Percentiles rank a stretch among this genome's conserved stretches.
Conservation (phyloP, 2,329 filamentous ascomycete genomes). For the Colletotrichum australisinense region DNA sequence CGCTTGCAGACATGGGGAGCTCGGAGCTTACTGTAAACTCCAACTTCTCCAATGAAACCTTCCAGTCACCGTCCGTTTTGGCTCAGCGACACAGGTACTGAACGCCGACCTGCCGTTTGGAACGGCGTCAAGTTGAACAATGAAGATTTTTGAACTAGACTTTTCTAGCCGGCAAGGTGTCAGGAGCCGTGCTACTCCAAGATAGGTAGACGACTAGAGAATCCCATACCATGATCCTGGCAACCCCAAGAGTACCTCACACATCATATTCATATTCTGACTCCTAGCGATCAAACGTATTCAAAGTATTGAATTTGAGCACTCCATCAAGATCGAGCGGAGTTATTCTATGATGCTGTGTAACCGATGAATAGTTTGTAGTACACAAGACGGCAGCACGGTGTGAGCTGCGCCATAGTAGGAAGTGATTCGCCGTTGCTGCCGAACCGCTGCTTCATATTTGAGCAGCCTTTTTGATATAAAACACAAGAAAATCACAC, state of each 20-base stretch:
- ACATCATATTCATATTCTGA: neutral
- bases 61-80: neutral
- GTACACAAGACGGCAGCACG: conserved; percentile 9
- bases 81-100: neutral
- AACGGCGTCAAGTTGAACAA: neutral
- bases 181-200: neutral
- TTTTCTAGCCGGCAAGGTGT: neutral
- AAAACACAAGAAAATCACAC: neutral
- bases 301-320: neutral
- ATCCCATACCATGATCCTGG: neutral
- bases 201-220: too few relatives aligned
- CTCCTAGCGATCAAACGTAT: neutral
- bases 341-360: conserved; percentile 22
- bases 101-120: neutral
- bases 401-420: neutral
- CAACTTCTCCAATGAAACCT: neutral
- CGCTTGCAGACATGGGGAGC: conserved; percentile 15
- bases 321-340: conserved; percentile 20
- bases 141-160: neutral
- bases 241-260: neutral
- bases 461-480: conserved; percentile 12
- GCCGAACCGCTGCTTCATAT: neutral
- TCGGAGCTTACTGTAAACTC: neutral
- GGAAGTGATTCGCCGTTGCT: conserved; percentile 1
- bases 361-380: conserved; percentile 2